Evolutionary conservation across 2,329 filamentous ascomycete genomes (phyloP), one percentile per base, ranked within the genome.

Genomic region (Pleomassaria siparia): DNA sequence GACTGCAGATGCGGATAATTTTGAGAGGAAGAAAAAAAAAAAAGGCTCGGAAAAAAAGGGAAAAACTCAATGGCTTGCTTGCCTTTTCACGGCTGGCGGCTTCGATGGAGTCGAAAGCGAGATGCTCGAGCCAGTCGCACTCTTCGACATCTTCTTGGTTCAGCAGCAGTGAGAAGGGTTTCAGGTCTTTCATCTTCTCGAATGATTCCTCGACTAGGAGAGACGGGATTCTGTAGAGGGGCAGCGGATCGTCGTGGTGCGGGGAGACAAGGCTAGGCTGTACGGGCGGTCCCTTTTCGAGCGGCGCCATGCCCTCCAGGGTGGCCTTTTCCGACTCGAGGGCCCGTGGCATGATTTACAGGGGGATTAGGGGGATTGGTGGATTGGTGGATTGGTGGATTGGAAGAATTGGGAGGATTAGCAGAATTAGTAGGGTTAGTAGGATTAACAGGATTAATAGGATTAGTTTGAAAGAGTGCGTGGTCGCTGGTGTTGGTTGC

Each of bases 131-230:
- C 51, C 71, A 70, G 51, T 81, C 72, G 66, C 82, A 85, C 56
- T 80, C 82, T 25, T 86, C 82, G 40, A 86, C 67, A 59, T 90
- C 85, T 21, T 80, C 80, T 40, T 81, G 70, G 32, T 82, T 88
- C 42, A 96, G 78, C 22, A 87, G 81, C 43, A 88, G 83, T n/a
- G 88, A 80, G 60, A 88, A 87, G 21, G 89, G 84, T 62, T 88
- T 81, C 60, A 89, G 81, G 42, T 81, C 76, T 59, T 86, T 84
- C 55, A 67, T 63, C 43, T 62, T 66, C 44, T 58, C 61, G 53
- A 62, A 62, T 15, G 56, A 48, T 22, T 65, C 60, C 20, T 66
- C 61, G 20, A 63, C 49, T 4, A 63, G 49, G 42, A 20, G 44
- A 25, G 58, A 51, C 33, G 53, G 56, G 18, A 57, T 46, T 32